Conservation (phyloP, 164 flowering plant species). For the Piper longum region DNA sequence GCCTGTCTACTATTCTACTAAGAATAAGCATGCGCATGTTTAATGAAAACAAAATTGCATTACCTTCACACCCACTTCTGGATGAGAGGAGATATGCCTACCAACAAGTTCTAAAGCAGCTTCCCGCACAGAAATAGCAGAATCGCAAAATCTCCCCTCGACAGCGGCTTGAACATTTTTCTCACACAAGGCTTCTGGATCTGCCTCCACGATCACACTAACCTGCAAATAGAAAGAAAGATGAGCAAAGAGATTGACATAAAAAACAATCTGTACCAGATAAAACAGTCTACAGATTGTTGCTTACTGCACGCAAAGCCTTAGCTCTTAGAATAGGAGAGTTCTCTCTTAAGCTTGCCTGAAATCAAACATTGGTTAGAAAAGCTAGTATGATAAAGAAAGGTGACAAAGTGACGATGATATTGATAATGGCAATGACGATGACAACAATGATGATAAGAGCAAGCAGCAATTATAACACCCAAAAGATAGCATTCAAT, state of each 20-base stretch:
- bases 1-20: neutral
- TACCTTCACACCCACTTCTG: conserved; percentile 96
- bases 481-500: neutral
- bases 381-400: neutral
- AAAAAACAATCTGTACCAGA: neutral
- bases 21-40: neutral
- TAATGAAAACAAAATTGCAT: conserved; percentile 1
- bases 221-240: conserved; percentile 35
- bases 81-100: conserved; percentile 96
- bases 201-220: conserved; percentile 90
- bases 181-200: conserved; percentile 88
- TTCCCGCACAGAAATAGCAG: conserved; percentile 92
- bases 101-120: conserved; percentile 98
- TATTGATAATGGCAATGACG: too few relatives aligned
- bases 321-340: conserved; percentile 86
- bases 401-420: too few relatives aligned
- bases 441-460: neutral
- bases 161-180: conserved; percentile 72
- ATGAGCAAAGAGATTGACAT: neutral
- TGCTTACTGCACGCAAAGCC: conserved; percentile 82
- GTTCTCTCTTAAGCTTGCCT: conserved; percentile 85
- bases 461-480: neutral
- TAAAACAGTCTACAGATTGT: neutral
- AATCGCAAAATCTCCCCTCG: conserved; percentile 95
- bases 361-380: conserved; percentile 8